Evolutionary conservation across 768 basidiomycete species (phyloP), one percentile per base, ranked within the genome.

Genomic region (Xerocomellus chrysenteron): DNA sequence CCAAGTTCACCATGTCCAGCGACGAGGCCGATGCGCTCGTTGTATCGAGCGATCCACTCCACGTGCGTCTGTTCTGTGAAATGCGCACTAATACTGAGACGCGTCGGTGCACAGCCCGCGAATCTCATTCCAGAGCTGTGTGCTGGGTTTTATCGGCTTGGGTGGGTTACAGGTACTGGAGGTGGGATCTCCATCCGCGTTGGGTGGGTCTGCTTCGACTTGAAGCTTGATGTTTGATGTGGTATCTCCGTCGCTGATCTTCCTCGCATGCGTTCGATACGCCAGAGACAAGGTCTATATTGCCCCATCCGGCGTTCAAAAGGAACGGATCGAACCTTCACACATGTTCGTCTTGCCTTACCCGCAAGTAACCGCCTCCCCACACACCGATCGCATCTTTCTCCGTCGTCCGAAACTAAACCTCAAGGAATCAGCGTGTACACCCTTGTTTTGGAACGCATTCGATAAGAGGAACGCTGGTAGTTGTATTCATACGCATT

Each of bases 141-240:
- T 70, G 77, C 82, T 43, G 82, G 84, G 7, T 94, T 95, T 72
- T 94, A 94, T 80, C 80, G 58, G 73, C 81, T 94, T 21, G 93
- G 93, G 14, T 94, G 93, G 93, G 93, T 94, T 1, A 94, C 92
- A 3, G 92, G 93, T 16, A 94, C 93, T 2, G 92, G 92, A 7
- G 85, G 85, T 26, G 90, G 90, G 1, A 90, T 91, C 57, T 85
- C 83, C 58, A 92, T 92, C 58, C 82, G 88, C 19, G 70, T 77
- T 42, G 85, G 80, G 90, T 88, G 57, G 14, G 83, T 67, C 11
- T 41, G 17, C 26, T 40, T 37, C n/a, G 16, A 47, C 1, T 12
- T 2, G 30, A 11, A 16, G 17, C 1, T 12, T 2, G 30, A 11
- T 16, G 17, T 28, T 21, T 16, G 32, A 35, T 39, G 17, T 8